Base-by-base conservation (phyloP, 2,329 filamentous ascomycete species). In the Cordyceps farinosa region DNA sequence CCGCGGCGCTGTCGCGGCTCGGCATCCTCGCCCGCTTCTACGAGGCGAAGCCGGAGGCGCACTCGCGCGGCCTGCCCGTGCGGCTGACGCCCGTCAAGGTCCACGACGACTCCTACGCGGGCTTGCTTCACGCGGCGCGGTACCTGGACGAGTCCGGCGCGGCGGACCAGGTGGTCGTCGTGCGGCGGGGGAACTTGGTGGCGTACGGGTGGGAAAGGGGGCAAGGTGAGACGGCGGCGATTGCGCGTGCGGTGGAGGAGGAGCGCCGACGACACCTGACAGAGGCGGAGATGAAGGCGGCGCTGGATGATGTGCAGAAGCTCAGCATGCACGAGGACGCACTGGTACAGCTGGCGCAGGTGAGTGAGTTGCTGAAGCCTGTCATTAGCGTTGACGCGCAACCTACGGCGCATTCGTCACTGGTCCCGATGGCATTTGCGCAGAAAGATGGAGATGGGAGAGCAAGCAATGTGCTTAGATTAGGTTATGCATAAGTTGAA, bases 81-180 rank as follows among this genome's bases (percentile, higher is more conserved):
- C 70, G 80, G 10, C 66, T 82, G 45, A 82, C 80, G 45, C 79
- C 79, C 4, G 69, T 68, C 17, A 70, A 65, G 63, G 75, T 82
- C n/a, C 80, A 82, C 58, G 77, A 81, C 57, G 79, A 79, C 63
- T 79, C 78, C 32, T 81, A 77, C 50, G 67, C 48, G 3, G 79
- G 79, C 2, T 59, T 82, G 17, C 61, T 73, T 15, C 66, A 70
- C 7, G 76, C 75, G 3, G 78, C 78, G 2, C 64, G 60, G 32
- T 78, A 76, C 62, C 67, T 80, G 22, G 78, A 80, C 54, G 66
- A 60, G 32, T 66, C 65, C 11, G 66, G 58, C 11, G 68, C 63
- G 3, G 69, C 72, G 3, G 73, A 79, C 32, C 70, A 74, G 65
- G 74, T 79, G 2, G 65, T 79, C 1, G 72, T 80, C 3, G 70